Evolutionary conservation across 106 monocot species (phyloP), one percentile per base, ranked within the genome.

Genomic region (Iris macrosiphon): DNA sequence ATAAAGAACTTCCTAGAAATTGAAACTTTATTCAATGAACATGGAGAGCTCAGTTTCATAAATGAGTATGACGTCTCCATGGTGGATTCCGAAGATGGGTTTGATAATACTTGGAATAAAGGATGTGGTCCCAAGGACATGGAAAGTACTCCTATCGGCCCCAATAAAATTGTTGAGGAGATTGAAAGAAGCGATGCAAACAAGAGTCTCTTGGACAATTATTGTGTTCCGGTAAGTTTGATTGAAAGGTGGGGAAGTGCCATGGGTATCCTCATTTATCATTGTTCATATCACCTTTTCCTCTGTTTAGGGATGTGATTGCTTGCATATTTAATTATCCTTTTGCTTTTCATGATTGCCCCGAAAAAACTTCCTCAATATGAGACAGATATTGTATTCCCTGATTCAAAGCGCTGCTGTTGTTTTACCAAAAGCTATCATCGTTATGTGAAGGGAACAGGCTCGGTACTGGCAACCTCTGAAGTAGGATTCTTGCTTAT

Each of bases 361-460:
- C 25, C 2, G 10, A 0, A 27, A 32, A 4, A 31, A 32, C 10
- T 19, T 57, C 71, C 48, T 86, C 63, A 40, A 60, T 38, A 29
- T 33, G 26, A 60, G 26, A 42, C 52, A 91, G 96, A 98, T 68
- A 55, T 98, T 72, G 96, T 98, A 27, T 86, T 64, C 62, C 90
- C 83, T 55, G 75, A 76, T 52, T 98, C 90, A 3, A 87, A 61
- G 17, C 76, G 87, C 15, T 91, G 96, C 45, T 98, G 98, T 60
- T 98, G 98, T 67, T 98, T 98, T 57, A 98, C 98, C 4, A 98
- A 91, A 71, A 91, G 98, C 61, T 98, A 98, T 43, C 80, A 80
- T 63, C 90, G 90, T 29, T 98, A 87, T 65, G 91, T 98, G 57
- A 98, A 96, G 77, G 96, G 96, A 30, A 96, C 96, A 30, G 96